Conservation (phyloP, 1,284 basidiomycete genomes). For the Sanghuangporus baumii region DNA sequence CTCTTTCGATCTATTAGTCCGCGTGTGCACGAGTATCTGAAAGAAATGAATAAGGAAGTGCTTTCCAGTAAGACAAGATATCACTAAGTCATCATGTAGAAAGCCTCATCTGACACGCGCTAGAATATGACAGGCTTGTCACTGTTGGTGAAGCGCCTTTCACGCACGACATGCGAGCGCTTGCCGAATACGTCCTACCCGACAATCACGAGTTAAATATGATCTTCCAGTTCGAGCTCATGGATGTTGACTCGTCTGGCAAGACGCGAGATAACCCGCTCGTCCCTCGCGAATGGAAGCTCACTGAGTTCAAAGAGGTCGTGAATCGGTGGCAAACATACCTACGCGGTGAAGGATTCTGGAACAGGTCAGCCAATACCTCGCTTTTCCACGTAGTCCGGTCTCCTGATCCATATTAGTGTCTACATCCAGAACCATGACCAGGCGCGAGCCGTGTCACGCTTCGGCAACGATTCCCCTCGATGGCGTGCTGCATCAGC, state of each 20-base stretch:
- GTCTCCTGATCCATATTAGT: slow-evolving; percentile 25
- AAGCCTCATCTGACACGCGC: not conserved
- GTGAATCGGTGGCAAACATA: slow-evolving; percentile 57
- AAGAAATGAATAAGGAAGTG: slow-evolving; percentile 60
- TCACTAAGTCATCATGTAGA: not conserved
- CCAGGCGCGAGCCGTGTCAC: slow-evolving; percentile 55
- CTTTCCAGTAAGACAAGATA: slow-evolving; percentile 41
- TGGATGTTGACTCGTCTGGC: slow-evolving; percentile 47
- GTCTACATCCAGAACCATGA: slow-evolving; percentile 68
- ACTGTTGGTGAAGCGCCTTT: slow-evolving; percentile 67
- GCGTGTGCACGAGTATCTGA: slow-evolving; percentile 60
- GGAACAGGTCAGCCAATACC: slow-evolving; percentile 48
- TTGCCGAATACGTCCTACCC: slow-evolving; percentile 57
- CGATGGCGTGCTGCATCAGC: slow-evolving; percentile 50
- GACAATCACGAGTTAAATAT: slow-evolving; percentile 60
- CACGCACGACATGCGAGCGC: slow-evolving; percentile 42
- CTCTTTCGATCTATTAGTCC: slow-evolving; percentile 35
- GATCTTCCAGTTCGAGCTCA: slow-evolving; percentile 63
- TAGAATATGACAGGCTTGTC: slow-evolving; percentile 47
- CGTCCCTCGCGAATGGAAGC: slow-evolving; percentile 41
- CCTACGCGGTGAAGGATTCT: slow-evolving; percentile 52
- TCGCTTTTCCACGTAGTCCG: not conserved
- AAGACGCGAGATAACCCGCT: slow-evolving; percentile 30
- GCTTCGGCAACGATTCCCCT: slow-evolving; percentile 57
- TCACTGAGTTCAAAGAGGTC: slow-evolving; percentile 52